Base-by-base conservation (phyloP, 495 filamentous ascomycete genomes). In the Geoglossum glabrum region DNA sequence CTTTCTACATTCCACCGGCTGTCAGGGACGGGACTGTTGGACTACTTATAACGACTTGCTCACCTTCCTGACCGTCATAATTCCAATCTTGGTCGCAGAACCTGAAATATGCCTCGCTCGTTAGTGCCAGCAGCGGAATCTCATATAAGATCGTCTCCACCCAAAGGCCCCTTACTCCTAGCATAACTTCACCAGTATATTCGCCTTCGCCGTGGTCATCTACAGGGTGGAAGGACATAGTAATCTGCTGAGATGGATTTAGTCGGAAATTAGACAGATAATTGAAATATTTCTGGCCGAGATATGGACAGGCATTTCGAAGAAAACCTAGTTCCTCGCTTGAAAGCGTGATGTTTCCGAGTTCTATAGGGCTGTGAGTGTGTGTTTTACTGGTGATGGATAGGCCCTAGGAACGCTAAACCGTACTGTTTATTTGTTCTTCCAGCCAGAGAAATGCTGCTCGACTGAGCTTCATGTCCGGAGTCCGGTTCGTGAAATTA, bases 121-220 rank as follows among this genome's bases (percentile, higher is more conserved):
- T 85, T 57, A 98, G 70, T 1, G 93, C 86, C 21, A 98, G 78
- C 26, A 98, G 74, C 0, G 92, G 93, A 59, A 97, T 95, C 71
- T 98, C 92, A 69, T 98, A 98, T 52, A 98, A 79, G 51, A 98
- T 98, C 0, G 92, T 95, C 54, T 96, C 90, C 8, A 88, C 76
- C 92, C 92, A 98, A 55, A 80, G 75, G 21, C 92, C 92, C 63
- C 79, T 78, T 58, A 90, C 78, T 25, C 78, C 66, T 57, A 96
- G 79, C 61, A 81, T 71, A 45, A 96, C 62, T 56, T 85, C 81
- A 26, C 93, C 93, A 40, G 81, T 59, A 54, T 90, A 85, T 0
- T 75, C 71, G 55, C 86, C 82, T 55, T 77, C 76, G 27, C 78
- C 81, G 0, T 77, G 80, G 61, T 87, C 82, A 8, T 79, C 64